A percentile compares a stretch with the other conserved stretches of the same genome.
Conservation (phyloP, 331 rosid species). For the Malus hybrid region DNA sequence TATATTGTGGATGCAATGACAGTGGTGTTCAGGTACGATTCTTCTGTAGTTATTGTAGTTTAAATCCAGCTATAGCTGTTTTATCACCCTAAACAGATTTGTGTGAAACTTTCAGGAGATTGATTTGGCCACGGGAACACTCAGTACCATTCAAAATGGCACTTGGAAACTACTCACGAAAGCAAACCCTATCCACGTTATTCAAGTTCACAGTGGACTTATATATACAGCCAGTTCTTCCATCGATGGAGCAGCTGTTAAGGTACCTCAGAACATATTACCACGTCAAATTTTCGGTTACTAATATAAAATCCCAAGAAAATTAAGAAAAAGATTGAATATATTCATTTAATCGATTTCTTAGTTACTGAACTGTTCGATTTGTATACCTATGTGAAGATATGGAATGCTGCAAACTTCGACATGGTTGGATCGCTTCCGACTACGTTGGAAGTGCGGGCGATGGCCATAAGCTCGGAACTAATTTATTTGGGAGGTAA, state of each 20-base stretch:
- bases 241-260: conserved; percentile 65
- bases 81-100: background rate
- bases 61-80: background rate
- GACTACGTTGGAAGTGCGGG: conserved; percentile 59
- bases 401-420: conserved; percentile 59
- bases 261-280: conserved; percentile 36
- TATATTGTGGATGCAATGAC: conserved; percentile 84
- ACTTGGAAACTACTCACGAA: conserved; percentile 61
- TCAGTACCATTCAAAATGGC: conserved; percentile 57
- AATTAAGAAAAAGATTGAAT: background rate
- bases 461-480: conserved; percentile 69
- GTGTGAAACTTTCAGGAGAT: conserved; percentile 45
- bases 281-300: background rate
- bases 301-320: background rate
- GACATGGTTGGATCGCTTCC: conserved; percentile 52
- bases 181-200: conserved; percentile 55
- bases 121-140: conserved; percentile 61
- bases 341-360: background rate
- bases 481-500: conserved; percentile 73
- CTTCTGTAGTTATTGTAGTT: background rate
- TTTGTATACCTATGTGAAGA: conserved; percentile 26
- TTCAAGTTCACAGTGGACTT: conserved; percentile 56
- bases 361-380: background rate
- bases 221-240: conserved; percentile 62
- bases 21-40: conserved; percentile 61